A percentile compares a stretch with the other conserved stretches of the same genome.
phyloP scores from a whole-genome alignment of 768 basidiomycete species.

The Boletus eberwhitei region DNA sequence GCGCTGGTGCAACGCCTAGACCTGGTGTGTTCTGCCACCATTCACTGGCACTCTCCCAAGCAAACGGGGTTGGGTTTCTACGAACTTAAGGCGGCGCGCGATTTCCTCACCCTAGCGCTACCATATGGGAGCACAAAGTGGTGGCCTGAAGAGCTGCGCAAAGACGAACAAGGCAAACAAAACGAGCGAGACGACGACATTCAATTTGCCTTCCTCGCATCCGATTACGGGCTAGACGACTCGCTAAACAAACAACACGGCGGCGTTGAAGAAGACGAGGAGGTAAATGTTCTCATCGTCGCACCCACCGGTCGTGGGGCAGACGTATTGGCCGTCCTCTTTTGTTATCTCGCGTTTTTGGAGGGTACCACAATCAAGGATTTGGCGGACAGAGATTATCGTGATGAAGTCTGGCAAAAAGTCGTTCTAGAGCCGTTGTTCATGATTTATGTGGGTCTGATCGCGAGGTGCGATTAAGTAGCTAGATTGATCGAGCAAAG shows the following conservation, averaged over 20 bases:
- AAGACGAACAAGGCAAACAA: not conserved
- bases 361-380: not conserved
- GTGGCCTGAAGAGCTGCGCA: not conserved
- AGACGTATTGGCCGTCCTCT: slow-evolving; percentile 10
- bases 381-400: not conserved
- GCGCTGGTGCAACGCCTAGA: not conserved
- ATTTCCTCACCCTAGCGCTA: slow-evolving; percentile 41
- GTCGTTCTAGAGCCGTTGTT: not conserved
- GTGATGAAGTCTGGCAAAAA: slow-evolving; percentile 4
- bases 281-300: slow-evolving; percentile 8
- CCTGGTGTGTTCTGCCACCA: not conserved
- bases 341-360: slow-evolving; percentile 16
- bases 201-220: slow-evolving; percentile 2
- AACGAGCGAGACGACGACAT: not conserved
- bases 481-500: not conserved
- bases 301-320: slow-evolving; percentile 6
- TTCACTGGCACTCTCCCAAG: not conserved
- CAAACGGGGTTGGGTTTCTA: slow-evolving; percentile 26
- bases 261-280: not conserved
- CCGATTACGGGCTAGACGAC: not conserved
- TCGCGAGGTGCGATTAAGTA: not conserved
- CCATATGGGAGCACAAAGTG: slow-evolving; percentile 25
- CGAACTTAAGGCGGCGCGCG: slow-evolving; percentile 41
- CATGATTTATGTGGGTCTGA: not conserved
- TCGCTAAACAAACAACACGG: not conserved